Percentiles rank a stretch among this genome's conserved stretches.
These are phyloP conservation scores for Cryphonectria naterciae DNA, from an alignment of 2,329 filamentous ascomycete genomes.

Conservation along the genomic window DNA sequence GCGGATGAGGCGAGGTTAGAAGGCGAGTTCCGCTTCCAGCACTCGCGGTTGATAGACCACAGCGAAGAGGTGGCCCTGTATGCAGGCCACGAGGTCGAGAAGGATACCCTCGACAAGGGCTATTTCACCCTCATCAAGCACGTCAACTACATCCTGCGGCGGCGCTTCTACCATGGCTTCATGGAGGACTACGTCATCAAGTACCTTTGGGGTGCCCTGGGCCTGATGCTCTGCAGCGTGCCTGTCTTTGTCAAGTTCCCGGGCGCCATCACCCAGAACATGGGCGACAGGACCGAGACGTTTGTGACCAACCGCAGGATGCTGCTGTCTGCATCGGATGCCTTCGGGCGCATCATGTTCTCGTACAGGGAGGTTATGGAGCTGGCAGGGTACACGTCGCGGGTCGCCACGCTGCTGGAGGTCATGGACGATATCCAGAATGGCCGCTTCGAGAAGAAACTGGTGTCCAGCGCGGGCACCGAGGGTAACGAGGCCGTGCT, in stretches of 20 bases:
- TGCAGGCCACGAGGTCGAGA: slow-evolving; percentile 88
- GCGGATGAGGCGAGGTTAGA: slow-evolving; percentile 93
- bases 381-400: slow-evolving; percentile 90
- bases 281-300: slow-evolving; percentile 73
- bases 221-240: slow-evolving; percentile 87
- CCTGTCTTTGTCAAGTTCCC: slow-evolving; percentile 96
- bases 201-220: slow-evolving; percentile 97
- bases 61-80: slow-evolving; percentile 95
- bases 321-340: slow-evolving; percentile 90
- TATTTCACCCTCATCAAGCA: slow-evolving; percentile 99
- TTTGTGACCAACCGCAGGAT: slow-evolving; percentile 95
- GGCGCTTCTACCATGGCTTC: slow-evolving; percentile 94
- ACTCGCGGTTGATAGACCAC: slow-evolving; percentile 93
- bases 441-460: slow-evolving; percentile 93
- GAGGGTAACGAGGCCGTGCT: slow-evolving; percentile 84
- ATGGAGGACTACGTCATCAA: slow-evolving; percentile 99
- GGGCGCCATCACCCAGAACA: slow-evolving; percentile 64
- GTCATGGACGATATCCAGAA: slow-evolving; percentile 93
- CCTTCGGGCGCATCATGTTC: slow-evolving; percentile 95
- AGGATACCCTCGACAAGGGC: slow-evolving; percentile 94
- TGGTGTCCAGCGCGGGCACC: slow-evolving; percentile 85
- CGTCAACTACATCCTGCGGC: slow-evolving; percentile 90
- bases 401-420: slow-evolving; percentile 85
- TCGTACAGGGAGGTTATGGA: slow-evolving; percentile 98
- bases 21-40: slow-evolving; percentile 94